Percentiles rank a stretch among this genome's conserved stretches.
phyloP scores from a whole-genome alignment of 805 yeast genomes.

The Wickerhamiella kurtzmanii region DNA sequence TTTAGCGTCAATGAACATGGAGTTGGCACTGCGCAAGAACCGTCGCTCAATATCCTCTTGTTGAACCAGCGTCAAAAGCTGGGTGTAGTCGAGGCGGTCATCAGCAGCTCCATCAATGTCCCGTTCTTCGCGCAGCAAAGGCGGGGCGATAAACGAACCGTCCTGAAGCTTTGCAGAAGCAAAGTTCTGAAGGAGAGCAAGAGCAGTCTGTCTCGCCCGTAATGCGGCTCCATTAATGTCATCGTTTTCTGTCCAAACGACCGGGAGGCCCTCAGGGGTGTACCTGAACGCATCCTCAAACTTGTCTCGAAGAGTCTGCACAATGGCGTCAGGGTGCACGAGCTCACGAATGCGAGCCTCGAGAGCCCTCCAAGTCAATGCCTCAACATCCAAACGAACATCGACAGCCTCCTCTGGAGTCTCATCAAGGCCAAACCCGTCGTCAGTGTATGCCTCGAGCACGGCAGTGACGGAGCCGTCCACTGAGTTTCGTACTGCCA shows the following conservation, averaged over 20 bases:
- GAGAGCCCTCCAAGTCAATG: slow-evolving; percentile 53
- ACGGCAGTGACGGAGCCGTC: slow-evolving; percentile 24
- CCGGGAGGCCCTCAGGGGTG: slow-evolving; percentile 71
- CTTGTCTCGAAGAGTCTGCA: slow-evolving; percentile 53
- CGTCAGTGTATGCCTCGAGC: slow-evolving; percentile 24
- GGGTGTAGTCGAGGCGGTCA: slow-evolving; percentile 30
- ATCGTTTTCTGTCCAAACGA: slow-evolving; percentile 57
- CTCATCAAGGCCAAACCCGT: slow-evolving; percentile 58
- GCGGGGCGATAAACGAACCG: slow-evolving; percentile 28
- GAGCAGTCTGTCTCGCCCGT: slow-evolving; percentile 45
- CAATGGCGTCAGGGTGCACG: slow-evolving; percentile 51
- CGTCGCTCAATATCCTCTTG: slow-evolving; percentile 42
- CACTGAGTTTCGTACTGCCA: slow-evolving; percentile 36
- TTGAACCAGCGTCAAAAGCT: slow-evolving; percentile 43
- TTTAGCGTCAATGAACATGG: slow-evolving; percentile 74
- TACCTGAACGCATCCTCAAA: slow-evolving; percentile 78
- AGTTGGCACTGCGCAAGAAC: slow-evolving; percentile 64
- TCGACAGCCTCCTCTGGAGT: slow-evolving; percentile 30
- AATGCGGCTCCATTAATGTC: slow-evolving; percentile 59
- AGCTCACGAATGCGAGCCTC: slow-evolving; percentile 46
- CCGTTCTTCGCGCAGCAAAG: slow-evolving; percentile 44
- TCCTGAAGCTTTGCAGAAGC: slow-evolving; percentile 36
- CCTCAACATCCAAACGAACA: slow-evolving; percentile 34
- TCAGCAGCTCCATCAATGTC: slow-evolving; percentile 29
- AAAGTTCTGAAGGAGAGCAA: slow-evolving; percentile 44